Evolutionary conservation across 2,329 filamentous ascomycete genomes (phyloP).

Genomic region (Coniella vitis): DNA sequence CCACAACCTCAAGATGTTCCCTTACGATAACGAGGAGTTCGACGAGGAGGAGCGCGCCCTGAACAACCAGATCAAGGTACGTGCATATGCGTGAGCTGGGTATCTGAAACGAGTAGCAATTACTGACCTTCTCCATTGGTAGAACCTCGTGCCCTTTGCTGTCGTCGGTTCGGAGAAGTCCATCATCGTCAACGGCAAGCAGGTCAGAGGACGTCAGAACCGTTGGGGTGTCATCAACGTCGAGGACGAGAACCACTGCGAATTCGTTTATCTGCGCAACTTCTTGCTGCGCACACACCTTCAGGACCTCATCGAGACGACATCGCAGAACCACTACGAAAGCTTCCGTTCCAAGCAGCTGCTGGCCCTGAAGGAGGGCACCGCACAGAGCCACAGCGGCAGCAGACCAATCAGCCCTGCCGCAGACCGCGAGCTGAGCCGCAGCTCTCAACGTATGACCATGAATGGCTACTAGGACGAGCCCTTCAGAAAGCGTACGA

Average conservation of each 20-base stretch:
- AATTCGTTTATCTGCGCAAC: conserved; percentile 97
- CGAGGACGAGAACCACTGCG: conserved; percentile 98
- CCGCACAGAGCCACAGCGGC: conserved; percentile 73
- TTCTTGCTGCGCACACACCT: conserved; percentile 98
- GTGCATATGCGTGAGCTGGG: conserved; percentile 15
- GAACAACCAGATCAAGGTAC: conserved; percentile 94
- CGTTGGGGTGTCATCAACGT: conserved; percentile 99
- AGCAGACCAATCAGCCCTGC: conserved; percentile 93
- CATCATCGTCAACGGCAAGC: conserved; percentile 94
- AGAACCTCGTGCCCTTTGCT: conserved; percentile 94
- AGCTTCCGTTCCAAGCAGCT: conserved; percentile 99
- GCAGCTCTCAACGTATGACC: conserved; percentile 92
- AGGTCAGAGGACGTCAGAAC: conserved; percentile 96
- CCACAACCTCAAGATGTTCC: conserved; percentile 99
- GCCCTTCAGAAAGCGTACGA: conserved; percentile 13
- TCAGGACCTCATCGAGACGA: conserved; percentile 98
- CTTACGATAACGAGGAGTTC: conserved; percentile 98
- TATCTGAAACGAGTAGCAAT: conserved; percentile 27
- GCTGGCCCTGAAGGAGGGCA: conserved; percentile 95
- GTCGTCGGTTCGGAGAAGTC: conserved; percentile 97
- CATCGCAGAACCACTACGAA: conserved; percentile 99
- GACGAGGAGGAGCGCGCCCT: conserved; percentile 92
- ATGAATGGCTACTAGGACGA: conserved; percentile 90
- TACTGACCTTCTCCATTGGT: conserved; percentile 2
- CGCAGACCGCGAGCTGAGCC: conserved; percentile 91